These are phyloP conservation scores for Scleroderma citrinum DNA, from an alignment of 768 basidiomycete species.

Conservation along the genomic window DNA sequence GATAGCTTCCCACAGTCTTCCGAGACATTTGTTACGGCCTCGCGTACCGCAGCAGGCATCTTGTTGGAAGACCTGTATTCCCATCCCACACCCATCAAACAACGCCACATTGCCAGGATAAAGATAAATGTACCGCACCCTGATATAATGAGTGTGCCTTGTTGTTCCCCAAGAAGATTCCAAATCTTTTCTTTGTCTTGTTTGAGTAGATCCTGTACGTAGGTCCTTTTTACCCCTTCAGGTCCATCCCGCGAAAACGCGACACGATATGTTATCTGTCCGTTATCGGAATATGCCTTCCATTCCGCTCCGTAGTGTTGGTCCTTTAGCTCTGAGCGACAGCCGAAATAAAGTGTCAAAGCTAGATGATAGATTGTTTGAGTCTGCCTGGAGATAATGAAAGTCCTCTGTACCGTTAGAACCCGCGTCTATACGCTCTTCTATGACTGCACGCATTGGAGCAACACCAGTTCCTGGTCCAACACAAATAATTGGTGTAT, in stretches of 20 bases:
- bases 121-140: slow-evolving; percentile 65
- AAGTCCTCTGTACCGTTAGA: slow-evolving; percentile 39
- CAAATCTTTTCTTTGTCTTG: slow-evolving; percentile 62
- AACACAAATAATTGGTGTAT: slow-evolving; percentile 74
- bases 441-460: slow-evolving; percentile 82
- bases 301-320: slow-evolving; percentile 77
- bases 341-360: slow-evolving; percentile 89
- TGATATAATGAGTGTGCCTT: slow-evolving; percentile 80
- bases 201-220: slow-evolving; percentile 82
- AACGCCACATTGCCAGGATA: background rate
- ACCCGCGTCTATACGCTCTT: slow-evolving; percentile 61
- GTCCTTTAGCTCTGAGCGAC: slow-evolving; percentile 69
- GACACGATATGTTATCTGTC: slow-evolving; percentile 54
- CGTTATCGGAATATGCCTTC: slow-evolving; percentile 36
- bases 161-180: slow-evolving; percentile 48
- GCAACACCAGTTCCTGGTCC: slow-evolving; percentile 96
- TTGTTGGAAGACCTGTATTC: slow-evolving; percentile 80
- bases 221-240: slow-evolving; percentile 61
- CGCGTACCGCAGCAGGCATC: slow-evolving; percentile 87
- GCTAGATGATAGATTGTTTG: slow-evolving; percentile 35
- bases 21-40: slow-evolving; percentile 53
- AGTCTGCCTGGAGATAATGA: background rate
- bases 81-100: slow-evolving; percentile 1
- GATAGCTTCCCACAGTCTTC: slow-evolving; percentile 44
- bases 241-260: slow-evolving; percentile 82